phyloP scores from a whole-genome alignment of 1,139 yeast genomes.

The Ogataea hybrid region DNA sequence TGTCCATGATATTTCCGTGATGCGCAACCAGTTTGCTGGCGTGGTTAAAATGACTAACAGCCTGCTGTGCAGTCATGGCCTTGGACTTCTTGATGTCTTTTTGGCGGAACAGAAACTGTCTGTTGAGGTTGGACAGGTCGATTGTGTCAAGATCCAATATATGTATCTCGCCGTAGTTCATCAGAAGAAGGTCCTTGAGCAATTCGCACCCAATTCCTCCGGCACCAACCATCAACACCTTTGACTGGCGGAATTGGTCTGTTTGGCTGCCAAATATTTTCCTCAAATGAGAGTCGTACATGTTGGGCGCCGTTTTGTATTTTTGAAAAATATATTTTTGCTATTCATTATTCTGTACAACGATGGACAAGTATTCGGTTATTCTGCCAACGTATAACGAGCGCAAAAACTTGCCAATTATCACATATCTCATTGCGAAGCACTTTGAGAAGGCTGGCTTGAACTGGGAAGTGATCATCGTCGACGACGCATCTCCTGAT shows the following conservation, averaged over 20 bases:
- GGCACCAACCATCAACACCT: slow-evolving; percentile 89
- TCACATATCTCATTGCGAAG: slow-evolving; percentile 67
- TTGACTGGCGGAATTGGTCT: slow-evolving; percentile 38
- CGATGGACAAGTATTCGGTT: slow-evolving; percentile 61
- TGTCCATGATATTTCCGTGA: slow-evolving; percentile 87
- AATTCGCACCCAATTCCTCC: slow-evolving; percentile 99
- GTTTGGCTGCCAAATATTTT: slow-evolving; percentile 44
- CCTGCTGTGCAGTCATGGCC: slow-evolving; percentile 76
- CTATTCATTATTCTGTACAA: slow-evolving; percentile 1
- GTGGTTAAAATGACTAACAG: slow-evolving; percentile 75
- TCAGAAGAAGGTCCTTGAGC: slow-evolving; percentile 75
- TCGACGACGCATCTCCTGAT: slow-evolving; percentile 81
- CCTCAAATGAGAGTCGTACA: slow-evolving; percentile 41
- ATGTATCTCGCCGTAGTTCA: slow-evolving; percentile 88
- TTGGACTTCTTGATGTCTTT: slow-evolving; percentile 87
- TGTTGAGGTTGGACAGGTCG: slow-evolving; percentile 82
- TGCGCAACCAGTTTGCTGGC: slow-evolving; percentile 69
- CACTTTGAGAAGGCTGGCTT: slow-evolving; percentile 60
- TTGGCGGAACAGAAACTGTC: slow-evolving; percentile 82
- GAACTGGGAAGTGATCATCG: slow-evolving; percentile 78
- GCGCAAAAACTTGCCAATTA: slow-evolving; percentile 68
- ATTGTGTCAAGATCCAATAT: slow-evolving; percentile 93
- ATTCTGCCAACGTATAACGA: slow-evolving; percentile 82
- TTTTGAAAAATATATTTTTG: slow-evolving; percentile 2
- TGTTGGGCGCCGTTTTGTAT: slow-evolving; percentile 10